These are phyloP conservation scores for Vanilla planifolia DNA, from an alignment of 106 monocot genomes.

Conservation along the genomic window DNA sequence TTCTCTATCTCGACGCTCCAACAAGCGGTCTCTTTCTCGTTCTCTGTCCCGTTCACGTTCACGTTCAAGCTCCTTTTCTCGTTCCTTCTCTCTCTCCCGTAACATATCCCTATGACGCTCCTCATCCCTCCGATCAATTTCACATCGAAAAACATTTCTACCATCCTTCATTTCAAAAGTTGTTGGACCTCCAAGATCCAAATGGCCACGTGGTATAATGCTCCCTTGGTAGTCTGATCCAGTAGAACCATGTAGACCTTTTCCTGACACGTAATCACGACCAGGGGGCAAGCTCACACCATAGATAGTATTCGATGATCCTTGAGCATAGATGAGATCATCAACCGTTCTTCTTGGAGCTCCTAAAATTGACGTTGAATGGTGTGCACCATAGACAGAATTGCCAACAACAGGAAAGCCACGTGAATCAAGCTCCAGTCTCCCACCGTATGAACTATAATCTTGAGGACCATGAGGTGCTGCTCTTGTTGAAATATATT, in stretches of 20 bases:
- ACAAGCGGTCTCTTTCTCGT: constrained; percentile 39
- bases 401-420: constrained; percentile 49
- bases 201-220: constrained; percentile 44
- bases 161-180: constrained; percentile 58
- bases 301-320: constrained; percentile 43
- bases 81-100: constrained; percentile 63
- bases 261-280: constrained; percentile 74
- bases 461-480: constrained; percentile 63
- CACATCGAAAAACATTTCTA: constrained; percentile 50
- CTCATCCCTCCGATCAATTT: constrained; percentile 71
- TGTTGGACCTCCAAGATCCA: constrained; percentile 42
- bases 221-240: constrained; percentile 53
- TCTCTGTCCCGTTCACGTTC: constrained; percentile 37
- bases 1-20: constrained; percentile 39
- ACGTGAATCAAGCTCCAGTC: constrained; percentile 70
- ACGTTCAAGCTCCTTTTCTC: constrained; percentile 25
- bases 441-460: constrained; percentile 53
- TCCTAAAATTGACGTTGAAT: constrained; percentile 62
- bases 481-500: constrained; percentile 73
- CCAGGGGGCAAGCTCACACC: constrained; percentile 80
- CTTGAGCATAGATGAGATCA: constrained; percentile 58
- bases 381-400: constrained; percentile 53
- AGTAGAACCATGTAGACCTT: constrained; percentile 47
- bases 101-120: constrained; percentile 67
- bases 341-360: constrained; percentile 64